Conservation (phyloP, 1,284 basidiomycete genomes). For the Puccinia triticina region DNA sequence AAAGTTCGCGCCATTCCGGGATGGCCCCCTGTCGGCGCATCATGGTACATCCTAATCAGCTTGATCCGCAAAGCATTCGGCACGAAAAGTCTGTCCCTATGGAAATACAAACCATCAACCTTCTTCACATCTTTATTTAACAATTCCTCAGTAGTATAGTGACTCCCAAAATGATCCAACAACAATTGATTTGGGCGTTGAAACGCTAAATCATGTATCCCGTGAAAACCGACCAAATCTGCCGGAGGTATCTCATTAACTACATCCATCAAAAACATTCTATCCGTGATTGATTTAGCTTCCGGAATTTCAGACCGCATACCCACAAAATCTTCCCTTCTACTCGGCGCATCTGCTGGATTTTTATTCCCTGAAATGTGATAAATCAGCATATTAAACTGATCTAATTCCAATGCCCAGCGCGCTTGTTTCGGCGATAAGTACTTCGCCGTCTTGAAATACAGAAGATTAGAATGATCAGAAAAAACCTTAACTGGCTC, state of each 20-base stretch:
- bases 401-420: constrained; percentile 7
- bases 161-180: background rate
- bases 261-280: too few species aligned
- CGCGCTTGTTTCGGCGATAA: constrained; percentile 22
- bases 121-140: too few species aligned
- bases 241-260: background rate
- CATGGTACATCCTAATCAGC: background rate
- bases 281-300: background rate
- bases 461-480: constrained; percentile 28
- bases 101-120: too few species aligned
- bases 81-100: background rate
- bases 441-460: too few species aligned
- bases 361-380: constrained; percentile 14
- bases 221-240: too few species aligned
- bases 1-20: background rate
- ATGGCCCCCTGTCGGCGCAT: background rate
- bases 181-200: background rate
- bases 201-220: too few species aligned
- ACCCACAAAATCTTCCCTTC: background rate
- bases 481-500: constrained; percentile 13
- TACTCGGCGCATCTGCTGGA: constrained; percentile 18
- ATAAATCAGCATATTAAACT: constrained; percentile 13
- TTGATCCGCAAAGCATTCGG: background rate
- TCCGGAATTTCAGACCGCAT: background rate
- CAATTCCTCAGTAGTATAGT: too few species aligned